Percentiles rank a stretch among this genome's conserved stretches.
phyloP scores from a whole-genome alignment of 257 asterid genomes.

The Prunella vulgaris region DNA sequence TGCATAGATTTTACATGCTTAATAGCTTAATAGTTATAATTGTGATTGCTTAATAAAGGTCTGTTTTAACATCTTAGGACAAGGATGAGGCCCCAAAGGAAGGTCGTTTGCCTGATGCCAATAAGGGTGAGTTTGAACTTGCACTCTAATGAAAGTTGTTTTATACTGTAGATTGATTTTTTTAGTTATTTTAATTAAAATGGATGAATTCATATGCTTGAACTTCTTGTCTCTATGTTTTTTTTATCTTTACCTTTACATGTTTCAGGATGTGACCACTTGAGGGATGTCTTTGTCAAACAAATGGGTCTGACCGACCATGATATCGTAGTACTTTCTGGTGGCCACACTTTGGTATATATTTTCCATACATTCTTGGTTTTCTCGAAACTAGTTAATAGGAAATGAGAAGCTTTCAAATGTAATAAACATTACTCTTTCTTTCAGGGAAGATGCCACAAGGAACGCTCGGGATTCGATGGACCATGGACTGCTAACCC shows the following conservation, averaged over 20 bases:
- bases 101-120: slow-evolving; percentile 89
- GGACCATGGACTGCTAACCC: slow-evolving; percentile 89
- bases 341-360: slow-evolving; percentile 86
- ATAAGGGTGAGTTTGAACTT: slow-evolving; percentile 46
- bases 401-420: neutral
- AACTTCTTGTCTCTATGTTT: neutral
- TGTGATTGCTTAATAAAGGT: neutral
- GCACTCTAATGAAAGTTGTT: neutral
- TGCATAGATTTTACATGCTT: neutral
- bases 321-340: slow-evolving; percentile 85
- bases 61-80: slow-evolving; percentile 43
- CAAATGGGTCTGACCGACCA: slow-evolving; percentile 82
- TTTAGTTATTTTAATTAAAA: neutral
- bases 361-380: neutral
- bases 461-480: slow-evolving; percentile 88
- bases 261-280: slow-evolving; percentile 64
- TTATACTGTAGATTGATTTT: neutral
- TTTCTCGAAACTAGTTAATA: neutral
- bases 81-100: slow-evolving; percentile 64
- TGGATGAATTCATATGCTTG: neutral
- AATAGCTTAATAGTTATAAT: neutral
- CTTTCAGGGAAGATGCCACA: slow-evolving; percentile 78
- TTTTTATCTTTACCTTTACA: neutral
- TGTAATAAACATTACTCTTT: neutral
- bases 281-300: slow-evolving; percentile 76